These are phyloP conservation scores for Circinella minor DNA, from an alignment of 371 early-diverging fungal genomes.

Conservation along the genomic window DNA sequence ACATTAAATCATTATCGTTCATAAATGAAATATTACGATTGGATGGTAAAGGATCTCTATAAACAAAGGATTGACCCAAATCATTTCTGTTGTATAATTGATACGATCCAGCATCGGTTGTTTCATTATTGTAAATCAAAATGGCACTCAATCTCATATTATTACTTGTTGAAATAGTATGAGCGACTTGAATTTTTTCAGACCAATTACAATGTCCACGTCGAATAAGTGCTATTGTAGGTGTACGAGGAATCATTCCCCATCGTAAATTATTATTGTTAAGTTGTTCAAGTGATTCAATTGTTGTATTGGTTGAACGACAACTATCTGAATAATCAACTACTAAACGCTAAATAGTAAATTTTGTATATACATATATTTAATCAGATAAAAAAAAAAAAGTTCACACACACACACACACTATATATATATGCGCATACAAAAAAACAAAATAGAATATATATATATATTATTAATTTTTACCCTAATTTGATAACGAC, in stretches of 20 bases:
- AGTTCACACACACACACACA: too few relatives aligned
- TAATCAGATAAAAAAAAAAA: too few relatives aligned
- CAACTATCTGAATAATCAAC: slow-evolving; percentile 19
- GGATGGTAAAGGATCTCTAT: not conserved
- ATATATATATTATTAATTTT: not conserved
- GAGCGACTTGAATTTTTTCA: slow-evolving; percentile 33
- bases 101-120: not conserved
- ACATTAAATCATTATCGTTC: slow-evolving; percentile 36
- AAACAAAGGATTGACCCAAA: not conserved
- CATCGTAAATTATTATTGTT: slow-evolving; percentile 2
- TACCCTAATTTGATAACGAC: not conserved
- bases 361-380: too few relatives aligned
- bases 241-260: not conserved
- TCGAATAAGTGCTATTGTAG: slow-evolving; percentile 35
- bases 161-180: slow-evolving; percentile 22
- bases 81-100: not conserved
- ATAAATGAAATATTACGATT: slow-evolving; percentile 34
- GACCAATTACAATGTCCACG: slow-evolving; percentile 40
- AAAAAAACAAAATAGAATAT: not conserved
- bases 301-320: slow-evolving; percentile 12
- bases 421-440: not conserved
- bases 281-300: slow-evolving; percentile 14
- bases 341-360: slow-evolving; percentile 10
- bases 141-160: slow-evolving; percentile 30
- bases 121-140: slow-evolving; percentile 36